A percentile compares a stretch with the other conserved stretches of the same genome.
Evolutionary conservation across 768 basidiomycete species (phyloP).

Genomic region (Thelephora aurantiotincta): DNA sequence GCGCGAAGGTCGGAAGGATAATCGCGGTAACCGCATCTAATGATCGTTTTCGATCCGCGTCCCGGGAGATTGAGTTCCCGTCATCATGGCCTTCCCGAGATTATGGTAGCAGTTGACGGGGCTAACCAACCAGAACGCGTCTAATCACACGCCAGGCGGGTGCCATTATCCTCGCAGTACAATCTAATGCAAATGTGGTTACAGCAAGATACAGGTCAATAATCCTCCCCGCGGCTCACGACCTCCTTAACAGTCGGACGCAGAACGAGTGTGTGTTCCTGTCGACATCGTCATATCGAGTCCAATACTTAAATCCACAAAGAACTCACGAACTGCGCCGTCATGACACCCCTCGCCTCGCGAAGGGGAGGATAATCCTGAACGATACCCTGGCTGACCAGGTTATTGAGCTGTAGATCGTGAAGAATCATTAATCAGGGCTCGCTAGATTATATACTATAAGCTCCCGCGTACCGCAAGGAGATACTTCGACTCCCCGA

Average conservation of each 20-base stretch:
- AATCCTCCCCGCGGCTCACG: constrained; percentile 75
- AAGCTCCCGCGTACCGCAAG: constrained; percentile 47
- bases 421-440: constrained; percentile 1
- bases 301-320: background rate
- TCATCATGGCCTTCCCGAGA: too few relatives aligned
- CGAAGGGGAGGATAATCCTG: constrained; percentile 87
- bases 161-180: background rate
- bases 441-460: background rate
- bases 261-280: constrained; percentile 80
- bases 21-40: too few relatives aligned
- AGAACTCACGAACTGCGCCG: constrained; percentile 73
- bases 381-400: constrained; percentile 81
- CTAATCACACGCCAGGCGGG: too few relatives aligned
- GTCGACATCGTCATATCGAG: constrained; percentile 3
- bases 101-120: too few relatives aligned
- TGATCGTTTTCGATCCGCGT: too few relatives aligned
- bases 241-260: constrained; percentile 80
- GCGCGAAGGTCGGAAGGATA: too few relatives aligned
- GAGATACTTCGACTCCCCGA: constrained; percentile 86
- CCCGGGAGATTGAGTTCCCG: too few relatives aligned
- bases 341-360: constrained; percentile 79
- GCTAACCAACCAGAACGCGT: too few relatives aligned
- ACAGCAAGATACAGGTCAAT: constrained; percentile 22
- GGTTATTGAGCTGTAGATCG: constrained; percentile 58
- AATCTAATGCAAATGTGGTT: background rate